A percentile compares a stretch with the other conserved stretches of the same genome.
Conservation (phyloP, 2,329 filamentous ascomycete species). For the Aspergillus quadricinctus region DNA sequence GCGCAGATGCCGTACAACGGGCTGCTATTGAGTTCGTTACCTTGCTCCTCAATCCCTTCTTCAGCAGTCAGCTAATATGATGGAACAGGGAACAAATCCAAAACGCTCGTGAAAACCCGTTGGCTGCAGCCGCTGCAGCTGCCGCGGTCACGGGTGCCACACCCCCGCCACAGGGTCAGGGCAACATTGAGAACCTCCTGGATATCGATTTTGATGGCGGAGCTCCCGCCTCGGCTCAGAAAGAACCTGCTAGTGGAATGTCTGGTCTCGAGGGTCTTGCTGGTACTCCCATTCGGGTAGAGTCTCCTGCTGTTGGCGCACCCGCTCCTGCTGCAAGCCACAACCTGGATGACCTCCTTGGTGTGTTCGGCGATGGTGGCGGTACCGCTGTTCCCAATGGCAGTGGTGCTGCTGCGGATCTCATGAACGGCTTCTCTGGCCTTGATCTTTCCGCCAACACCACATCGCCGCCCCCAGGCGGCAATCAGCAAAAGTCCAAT, state of each 20-base stretch:
- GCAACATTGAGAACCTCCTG: slow-evolving; percentile 87
- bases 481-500: slow-evolving; percentile 43
- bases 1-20: slow-evolving; percentile 88
- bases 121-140: slow-evolving; percentile 75
- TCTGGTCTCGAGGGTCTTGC: slow-evolving; percentile 59
- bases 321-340: slow-evolving; percentile 36
- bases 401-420: slow-evolving; percentile 42
- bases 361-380: slow-evolving; percentile 57
- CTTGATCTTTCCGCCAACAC: slow-evolving; percentile 64
- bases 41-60: background rate
- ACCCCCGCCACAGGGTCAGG: slow-evolving; percentile 52
- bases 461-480: slow-evolving; percentile 20
- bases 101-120: slow-evolving; percentile 87
- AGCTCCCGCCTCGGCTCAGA: slow-evolving; percentile 80
- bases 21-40: slow-evolving; percentile 74
- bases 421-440: slow-evolving; percentile 79
- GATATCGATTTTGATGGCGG: slow-evolving; percentile 96
- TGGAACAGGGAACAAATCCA: slow-evolving; percentile 70
- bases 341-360: slow-evolving; percentile 79
- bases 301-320: slow-evolving; percentile 39
- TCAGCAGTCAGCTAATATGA: slow-evolving; percentile 14
- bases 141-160: slow-evolving; percentile 57
- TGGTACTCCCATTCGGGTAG: slow-evolving; percentile 51
- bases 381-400: slow-evolving; percentile 26
- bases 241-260: slow-evolving; percentile 57